Evolutionary conservation across 805 yeast genomes (phyloP).

Genomic region (Cephaloascus albidus): DNA sequence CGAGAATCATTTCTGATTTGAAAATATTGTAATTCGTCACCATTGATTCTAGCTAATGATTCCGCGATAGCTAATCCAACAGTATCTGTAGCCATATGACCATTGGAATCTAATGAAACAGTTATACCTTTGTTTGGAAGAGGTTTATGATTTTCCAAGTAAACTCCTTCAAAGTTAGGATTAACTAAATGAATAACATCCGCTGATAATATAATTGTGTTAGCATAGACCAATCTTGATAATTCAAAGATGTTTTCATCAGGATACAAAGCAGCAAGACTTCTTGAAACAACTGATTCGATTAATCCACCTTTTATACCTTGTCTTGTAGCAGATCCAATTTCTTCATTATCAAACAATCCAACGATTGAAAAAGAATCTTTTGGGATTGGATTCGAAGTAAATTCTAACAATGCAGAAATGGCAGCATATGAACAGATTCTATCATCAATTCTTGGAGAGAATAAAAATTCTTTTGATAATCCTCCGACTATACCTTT

Average conservation of each 20-base stretch:
- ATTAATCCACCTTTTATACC: slow-evolving; percentile 77
- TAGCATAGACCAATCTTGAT: slow-evolving; percentile 46
- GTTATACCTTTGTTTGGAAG: slow-evolving; percentile 71
- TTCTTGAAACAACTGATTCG: slow-evolving; percentile 56
- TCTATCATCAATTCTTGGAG: slow-evolving; percentile 82
- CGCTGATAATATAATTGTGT: slow-evolving; percentile 72
- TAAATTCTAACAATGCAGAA: slow-evolving; percentile 39
- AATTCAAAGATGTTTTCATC: slow-evolving; percentile 8
- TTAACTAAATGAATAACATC: slow-evolving; percentile 79
- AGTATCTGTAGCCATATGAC: slow-evolving; percentile 76
- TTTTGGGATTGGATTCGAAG: slow-evolving; percentile 14
- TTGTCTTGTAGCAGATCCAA: slow-evolving; percentile 72
- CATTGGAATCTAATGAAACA: slow-evolving; percentile 67
- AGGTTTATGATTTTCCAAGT: slow-evolving; percentile 73
- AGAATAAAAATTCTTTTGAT: slow-evolving; percentile 64
- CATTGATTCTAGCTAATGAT: slow-evolving; percentile 57
- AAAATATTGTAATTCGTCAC: slow-evolving; percentile 66
- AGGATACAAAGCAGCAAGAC: slow-evolving; percentile 20
- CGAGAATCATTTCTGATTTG: slow-evolving; percentile 80
- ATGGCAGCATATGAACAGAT: slow-evolving; percentile 72
- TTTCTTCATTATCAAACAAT: slow-evolving; percentile 73
- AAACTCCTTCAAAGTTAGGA: slow-evolving; percentile 64
- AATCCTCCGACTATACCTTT: slow-evolving; percentile 74
- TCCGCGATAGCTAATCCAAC: slow-evolving; percentile 63
- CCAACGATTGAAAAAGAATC: slow-evolving; percentile 50